Base-by-base conservation (phyloP, 2,329 filamentous ascomycete genomes). In the Xylaria sp. region DNA sequence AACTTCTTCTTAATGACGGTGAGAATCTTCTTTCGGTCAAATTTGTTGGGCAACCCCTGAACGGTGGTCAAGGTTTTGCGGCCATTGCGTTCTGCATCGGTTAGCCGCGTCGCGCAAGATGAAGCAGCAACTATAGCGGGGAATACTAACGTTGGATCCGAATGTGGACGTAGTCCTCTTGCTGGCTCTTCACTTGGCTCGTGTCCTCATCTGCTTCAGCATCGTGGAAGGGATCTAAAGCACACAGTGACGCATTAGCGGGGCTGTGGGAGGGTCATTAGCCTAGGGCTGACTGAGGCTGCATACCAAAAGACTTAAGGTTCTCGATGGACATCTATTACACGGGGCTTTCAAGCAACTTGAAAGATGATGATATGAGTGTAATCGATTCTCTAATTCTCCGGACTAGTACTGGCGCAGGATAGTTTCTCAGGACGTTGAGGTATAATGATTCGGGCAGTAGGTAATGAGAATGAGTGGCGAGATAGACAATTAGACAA, bases 11-110 rank as follows among this genome's bases (percentile, higher is more conserved):
- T 63, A 50, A 63, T 39, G n/a, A 55, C 23, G 53, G 62, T 97
- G 80, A 98, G 91, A 81, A 99, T 97, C 87, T 97, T 97, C 90
- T 97, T 98, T 84, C 97, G 94, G 85, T 97, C 94, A 80, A 97
- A 98, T 82, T 98, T 97, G 87, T 95, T 95, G 73, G 96, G 95
- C 79, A 99, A 91, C 84, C 96, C 96, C 89, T 98, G 95, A 79
- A 98, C 94, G 78, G 96, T 99, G 78, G 96, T 99, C 91, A 99
- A 89, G 87, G 96, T 98, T 90, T 99, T 99, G 84, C 96, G 95
- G 90, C 96, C 96, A 97, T 99, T 99, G 86, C 96, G 96, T 87
- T 99, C 95, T 97, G 82, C 32, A 56, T 56, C 30, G 39, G 60
- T 69, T n/a, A 70, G 63, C 18, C 18, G 23, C 55, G 15, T 8